Conservation (phyloP, 2,329 filamentous ascomycete genomes). For the Aspergillus jensenii region DNA sequence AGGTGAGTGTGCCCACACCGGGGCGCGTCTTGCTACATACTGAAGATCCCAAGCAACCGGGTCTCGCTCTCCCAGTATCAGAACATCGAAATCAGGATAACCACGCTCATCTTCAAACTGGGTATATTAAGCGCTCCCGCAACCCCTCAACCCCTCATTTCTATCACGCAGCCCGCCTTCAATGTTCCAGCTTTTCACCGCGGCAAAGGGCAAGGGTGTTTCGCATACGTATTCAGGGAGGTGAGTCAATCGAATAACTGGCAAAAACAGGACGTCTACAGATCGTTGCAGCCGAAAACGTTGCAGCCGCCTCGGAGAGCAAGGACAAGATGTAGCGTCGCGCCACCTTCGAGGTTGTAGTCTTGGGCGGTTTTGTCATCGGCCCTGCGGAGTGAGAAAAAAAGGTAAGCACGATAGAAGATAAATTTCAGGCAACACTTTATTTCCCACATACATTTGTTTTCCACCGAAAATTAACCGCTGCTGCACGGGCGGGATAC, state of each 20-base stretch:
- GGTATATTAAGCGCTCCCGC: slow-evolving; percentile 6
- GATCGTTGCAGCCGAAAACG: slow-evolving; percentile 45
- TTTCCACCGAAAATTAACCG: slow-evolving; percentile 95
- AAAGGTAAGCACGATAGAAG: slow-evolving; percentile 2
- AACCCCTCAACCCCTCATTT: neutral
- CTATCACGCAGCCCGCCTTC: neutral
- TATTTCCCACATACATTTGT: slow-evolving; percentile 71
- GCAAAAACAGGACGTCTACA: slow-evolving; percentile 16
- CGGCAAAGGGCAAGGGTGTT: neutral
- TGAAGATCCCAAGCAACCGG: neutral
- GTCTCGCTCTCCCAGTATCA: neutral
- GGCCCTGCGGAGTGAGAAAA: slow-evolving; percentile 57
- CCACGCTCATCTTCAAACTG: neutral
- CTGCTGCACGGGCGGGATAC: slow-evolving; percentile 95
- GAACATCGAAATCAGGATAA: neutral
- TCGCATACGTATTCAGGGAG: neutral
- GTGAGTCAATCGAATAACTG: neutral
- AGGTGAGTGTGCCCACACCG: slow-evolving; percentile 1
- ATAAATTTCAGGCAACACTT: neutral
- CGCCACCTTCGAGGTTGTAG: slow-evolving; percentile 86
- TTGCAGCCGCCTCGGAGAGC: slow-evolving; percentile 76
- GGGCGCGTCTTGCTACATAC: neutral
- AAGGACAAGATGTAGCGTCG: slow-evolving; percentile 91
- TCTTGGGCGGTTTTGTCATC: slow-evolving; percentile 93
- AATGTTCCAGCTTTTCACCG: neutral